phyloP scores from a whole-genome alignment of 2,329 filamentous ascomycete species.

The Colletotrichum liriopes region DNA sequence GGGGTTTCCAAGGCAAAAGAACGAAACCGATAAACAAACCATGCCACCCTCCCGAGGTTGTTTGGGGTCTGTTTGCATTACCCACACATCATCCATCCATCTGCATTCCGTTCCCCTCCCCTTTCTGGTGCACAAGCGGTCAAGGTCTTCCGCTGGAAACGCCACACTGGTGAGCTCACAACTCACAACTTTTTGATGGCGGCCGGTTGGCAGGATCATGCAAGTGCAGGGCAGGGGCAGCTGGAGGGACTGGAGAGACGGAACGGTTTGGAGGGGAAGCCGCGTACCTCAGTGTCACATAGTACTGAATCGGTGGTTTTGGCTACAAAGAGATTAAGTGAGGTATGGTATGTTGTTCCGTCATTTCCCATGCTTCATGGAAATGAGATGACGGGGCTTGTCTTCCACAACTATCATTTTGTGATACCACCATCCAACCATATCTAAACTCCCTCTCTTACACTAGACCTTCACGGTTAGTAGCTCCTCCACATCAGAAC shows the following conservation, averaged over 20 bases:
- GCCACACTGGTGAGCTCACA: neutral
- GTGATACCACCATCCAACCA: neutral
- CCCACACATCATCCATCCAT: neutral
- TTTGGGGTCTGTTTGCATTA: constrained; percentile 2
- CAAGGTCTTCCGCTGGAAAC: neutral
- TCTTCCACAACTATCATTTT: neutral
- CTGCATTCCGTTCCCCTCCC: neutral
- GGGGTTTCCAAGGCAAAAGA: neutral
- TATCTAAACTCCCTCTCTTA: neutral
- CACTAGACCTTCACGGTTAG: neutral
- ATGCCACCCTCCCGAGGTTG: neutral
- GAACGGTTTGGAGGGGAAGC: neutral
- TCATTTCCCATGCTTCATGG: neutral
- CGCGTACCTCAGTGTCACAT: neutral
- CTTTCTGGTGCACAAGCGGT: constrained; percentile 4
- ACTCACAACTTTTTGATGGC: neutral
- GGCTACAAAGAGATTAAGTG: neutral
- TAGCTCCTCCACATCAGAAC: neutral
- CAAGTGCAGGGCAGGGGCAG: neutral
- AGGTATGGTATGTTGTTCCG: neutral
- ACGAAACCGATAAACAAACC: neutral
- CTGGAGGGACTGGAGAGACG: neutral
- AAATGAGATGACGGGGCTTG: neutral
- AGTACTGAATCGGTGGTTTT: neutral
- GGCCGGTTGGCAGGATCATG: neutral